Evolutionary conservation across 345 rosid species (phyloP).

Genomic region (Microthlaspi erraticum): DNA sequence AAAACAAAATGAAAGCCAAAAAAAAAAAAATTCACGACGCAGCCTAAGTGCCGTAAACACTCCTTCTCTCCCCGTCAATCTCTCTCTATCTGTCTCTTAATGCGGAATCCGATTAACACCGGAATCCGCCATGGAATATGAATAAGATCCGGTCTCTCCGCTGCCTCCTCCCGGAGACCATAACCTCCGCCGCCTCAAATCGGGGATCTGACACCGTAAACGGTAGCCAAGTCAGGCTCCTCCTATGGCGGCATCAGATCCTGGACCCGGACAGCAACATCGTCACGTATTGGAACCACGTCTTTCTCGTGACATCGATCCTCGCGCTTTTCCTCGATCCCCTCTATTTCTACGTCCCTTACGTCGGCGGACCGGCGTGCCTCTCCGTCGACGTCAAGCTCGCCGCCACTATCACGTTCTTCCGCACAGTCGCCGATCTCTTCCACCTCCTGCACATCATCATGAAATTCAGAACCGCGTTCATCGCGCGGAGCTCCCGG

Average conservation of each 20-base stretch:
- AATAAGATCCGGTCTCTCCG: slow-evolving; percentile 47
- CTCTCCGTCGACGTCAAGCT: slow-evolving; percentile 53
- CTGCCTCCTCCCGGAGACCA: slow-evolving; percentile 48
- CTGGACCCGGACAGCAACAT: slow-evolving; percentile 91
- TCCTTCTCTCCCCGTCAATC: slow-evolving; percentile 1
- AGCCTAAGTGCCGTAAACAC: neutral
- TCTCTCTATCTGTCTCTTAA: slow-evolving; percentile 15
- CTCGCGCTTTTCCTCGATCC: slow-evolving; percentile 91
- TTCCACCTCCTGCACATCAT: slow-evolving; percentile 67
- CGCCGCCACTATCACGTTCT: slow-evolving; percentile 64
- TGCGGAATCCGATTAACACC: slow-evolving; percentile 53
- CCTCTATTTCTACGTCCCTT: slow-evolving; percentile 75
- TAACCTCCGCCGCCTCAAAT: slow-evolving; percentile 45
- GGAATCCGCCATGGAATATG: slow-evolving; percentile 67
- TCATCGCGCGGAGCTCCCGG: slow-evolving; percentile 71
- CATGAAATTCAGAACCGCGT: slow-evolving; percentile 87
- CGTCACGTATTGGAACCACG: slow-evolving; percentile 83
- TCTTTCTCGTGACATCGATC: slow-evolving; percentile 75
- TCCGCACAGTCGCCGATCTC: slow-evolving; percentile 67
- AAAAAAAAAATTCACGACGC: neutral
- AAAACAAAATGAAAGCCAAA: slow-evolving; percentile 16
- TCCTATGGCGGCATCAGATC: slow-evolving; percentile 82
- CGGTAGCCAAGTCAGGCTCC: slow-evolving; percentile 36
- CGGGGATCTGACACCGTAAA: slow-evolving; percentile 43
- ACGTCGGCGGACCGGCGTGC: slow-evolving; percentile 63